Conservation (phyloP, 2,329 filamentous ascomycete species). For the Diaporthe sp. region DNA sequence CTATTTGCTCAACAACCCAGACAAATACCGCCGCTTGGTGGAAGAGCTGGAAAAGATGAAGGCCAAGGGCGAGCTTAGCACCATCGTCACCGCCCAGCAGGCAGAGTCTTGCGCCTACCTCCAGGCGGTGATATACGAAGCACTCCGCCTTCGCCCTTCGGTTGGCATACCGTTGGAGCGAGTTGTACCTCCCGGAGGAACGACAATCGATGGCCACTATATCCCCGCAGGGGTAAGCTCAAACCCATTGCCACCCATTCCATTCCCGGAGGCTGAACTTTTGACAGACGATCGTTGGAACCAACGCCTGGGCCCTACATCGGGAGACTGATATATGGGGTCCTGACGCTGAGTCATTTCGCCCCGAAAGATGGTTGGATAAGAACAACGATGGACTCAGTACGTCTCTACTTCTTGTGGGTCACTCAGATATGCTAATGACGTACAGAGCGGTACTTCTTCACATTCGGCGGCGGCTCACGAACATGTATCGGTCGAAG, state of each 20-base stretch:
- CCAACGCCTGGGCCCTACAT: background rate
- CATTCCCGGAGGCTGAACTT: background rate
- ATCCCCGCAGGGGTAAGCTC: background rate
- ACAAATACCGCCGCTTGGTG: background rate
- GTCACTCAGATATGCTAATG: background rate
- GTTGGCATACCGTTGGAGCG: background rate
- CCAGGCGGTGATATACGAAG: background rate
- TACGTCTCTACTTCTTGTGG: background rate
- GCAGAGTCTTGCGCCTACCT: background rate
- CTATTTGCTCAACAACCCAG: background rate
- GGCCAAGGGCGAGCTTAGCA: background rate
- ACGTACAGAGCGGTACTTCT: background rate
- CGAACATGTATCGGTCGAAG: background rate
- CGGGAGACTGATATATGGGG: background rate
- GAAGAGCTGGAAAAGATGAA: background rate
- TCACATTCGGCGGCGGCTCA: background rate
- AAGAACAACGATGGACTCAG: background rate
- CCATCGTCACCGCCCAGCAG: background rate
- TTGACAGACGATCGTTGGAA: background rate
- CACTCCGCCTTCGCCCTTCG: background rate
- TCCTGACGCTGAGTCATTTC: background rate
- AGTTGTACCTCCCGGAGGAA: background rate
- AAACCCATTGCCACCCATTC: background rate
- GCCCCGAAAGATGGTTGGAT: background rate
- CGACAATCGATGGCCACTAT: background rate